A percentile compares a stretch with the other conserved stretches of the same genome.
Conservation (phyloP, 75 land plant species). For the Cryptomeria japonica region DNA sequence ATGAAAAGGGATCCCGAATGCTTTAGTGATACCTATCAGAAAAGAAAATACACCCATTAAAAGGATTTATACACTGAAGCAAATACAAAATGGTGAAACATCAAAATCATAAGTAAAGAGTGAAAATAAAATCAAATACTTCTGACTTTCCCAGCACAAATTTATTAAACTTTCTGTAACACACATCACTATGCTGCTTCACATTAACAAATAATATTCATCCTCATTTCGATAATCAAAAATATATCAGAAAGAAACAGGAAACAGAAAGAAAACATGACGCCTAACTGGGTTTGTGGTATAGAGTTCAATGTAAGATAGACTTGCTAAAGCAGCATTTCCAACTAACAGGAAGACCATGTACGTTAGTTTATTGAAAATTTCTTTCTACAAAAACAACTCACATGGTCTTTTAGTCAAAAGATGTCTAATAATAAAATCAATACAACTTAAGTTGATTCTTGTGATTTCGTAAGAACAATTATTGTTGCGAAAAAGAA, state of each 20-base stretch:
- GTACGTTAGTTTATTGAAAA: not conserved
- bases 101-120: not conserved
- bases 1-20: slow-evolving; percentile 99
- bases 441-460: not conserved
- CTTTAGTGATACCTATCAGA: slow-evolving; percentile 80
- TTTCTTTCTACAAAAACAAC: not conserved
- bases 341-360: not conserved
- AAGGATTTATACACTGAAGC: not conserved
- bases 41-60: not conserved
- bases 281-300: not conserved
- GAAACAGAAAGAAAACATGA: not conserved
- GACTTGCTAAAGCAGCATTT: slow-evolving; percentile 4
- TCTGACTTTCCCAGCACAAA: not conserved
- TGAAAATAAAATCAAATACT: not conserved
- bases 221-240: not conserved
- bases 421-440: not conserved
- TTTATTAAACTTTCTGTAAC: not conserved
- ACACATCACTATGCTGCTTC: not conserved
- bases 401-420: not conserved
- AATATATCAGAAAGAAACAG: not conserved
- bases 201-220: not conserved
- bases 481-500: not conserved
- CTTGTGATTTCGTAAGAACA: not conserved
- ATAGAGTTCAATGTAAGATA: not conserved
- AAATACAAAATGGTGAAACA: not conserved